A percentile compares a stretch with the other conserved stretches of the same genome.
Evolutionary conservation across 2,329 filamentous ascomycete genomes (phyloP).

Genomic region (Tolypocladium album): DNA sequence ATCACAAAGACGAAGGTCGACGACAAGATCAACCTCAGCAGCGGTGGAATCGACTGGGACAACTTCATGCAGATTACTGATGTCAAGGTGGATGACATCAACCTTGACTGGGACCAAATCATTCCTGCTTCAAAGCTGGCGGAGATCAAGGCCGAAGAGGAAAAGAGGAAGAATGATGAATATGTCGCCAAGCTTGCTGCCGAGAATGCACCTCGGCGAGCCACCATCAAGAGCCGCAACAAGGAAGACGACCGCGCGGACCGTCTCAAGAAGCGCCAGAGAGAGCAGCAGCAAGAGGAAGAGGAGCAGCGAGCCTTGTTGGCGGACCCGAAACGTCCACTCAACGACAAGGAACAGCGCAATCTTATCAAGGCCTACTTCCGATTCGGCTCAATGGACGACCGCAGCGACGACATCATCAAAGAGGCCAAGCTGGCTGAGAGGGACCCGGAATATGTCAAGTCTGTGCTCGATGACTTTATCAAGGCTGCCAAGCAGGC

Average conservation of each 20-base stretch:
- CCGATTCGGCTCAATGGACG: slow-evolving; percentile 81
- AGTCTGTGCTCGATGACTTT: slow-evolving; percentile 65
- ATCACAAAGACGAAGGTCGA: slow-evolving; percentile 94
- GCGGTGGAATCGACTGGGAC: slow-evolving; percentile 74
- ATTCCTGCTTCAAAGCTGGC: slow-evolving; percentile 91
- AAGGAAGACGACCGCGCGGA: slow-evolving; percentile 53
- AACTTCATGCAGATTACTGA: slow-evolving; percentile 98
- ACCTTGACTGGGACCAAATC: slow-evolving; percentile 93
- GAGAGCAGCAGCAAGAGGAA: slow-evolving; percentile 54
- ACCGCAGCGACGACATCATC: slow-evolving; percentile 78
- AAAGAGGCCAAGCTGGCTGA: slow-evolving; percentile 76
- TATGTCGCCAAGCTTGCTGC: slow-evolving; percentile 76
- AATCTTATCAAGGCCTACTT: slow-evolving; percentile 87
- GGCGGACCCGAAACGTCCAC: slow-evolving; percentile 75
- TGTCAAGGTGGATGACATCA: slow-evolving; percentile 76
- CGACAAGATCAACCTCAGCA: slow-evolving; percentile 82
- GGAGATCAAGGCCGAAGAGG: slow-evolving; percentile 80
- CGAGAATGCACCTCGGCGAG: slow-evolving; percentile 74
- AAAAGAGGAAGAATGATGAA: slow-evolving; percentile 70
- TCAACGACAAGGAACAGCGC: slow-evolving; percentile 86
- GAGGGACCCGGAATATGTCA: slow-evolving; percentile 72
- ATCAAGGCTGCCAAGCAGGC: slow-evolving; percentile 46
- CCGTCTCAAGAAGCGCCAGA: slow-evolving; percentile 55
- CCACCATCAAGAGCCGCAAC: slow-evolving; percentile 45
- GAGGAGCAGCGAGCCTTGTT: slow-evolving; percentile 65